Percentiles rank a stretch among this genome's conserved stretches.
phyloP scores from a whole-genome alignment of 768 basidiomycete species.

The Punctularia strigosozonata region DNA sequence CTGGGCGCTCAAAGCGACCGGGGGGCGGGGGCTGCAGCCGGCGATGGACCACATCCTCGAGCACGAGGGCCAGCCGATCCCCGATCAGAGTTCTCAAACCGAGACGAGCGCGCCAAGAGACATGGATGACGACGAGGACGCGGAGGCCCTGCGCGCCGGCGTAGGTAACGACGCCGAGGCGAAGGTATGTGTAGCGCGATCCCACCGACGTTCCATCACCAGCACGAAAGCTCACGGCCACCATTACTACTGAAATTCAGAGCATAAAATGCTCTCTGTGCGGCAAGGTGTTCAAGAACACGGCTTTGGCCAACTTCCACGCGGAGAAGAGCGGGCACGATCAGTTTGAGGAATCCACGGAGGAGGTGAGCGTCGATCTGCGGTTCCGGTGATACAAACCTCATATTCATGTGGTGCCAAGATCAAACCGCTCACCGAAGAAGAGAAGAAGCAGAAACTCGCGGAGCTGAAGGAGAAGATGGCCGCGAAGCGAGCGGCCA shows the following conservation, averaged over 20 bases:
- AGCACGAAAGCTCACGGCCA: not conserved
- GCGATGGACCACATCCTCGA: constrained; percentile 86
- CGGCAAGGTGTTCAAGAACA: constrained; percentile 77
- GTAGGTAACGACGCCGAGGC: constrained; percentile 26
- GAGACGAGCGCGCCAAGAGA: constrained; percentile 26
- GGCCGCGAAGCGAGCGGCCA: constrained; percentile 64
- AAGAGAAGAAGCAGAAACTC: constrained; percentile 78
- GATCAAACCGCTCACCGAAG: constrained; percentile 93
- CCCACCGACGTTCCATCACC: not conserved
- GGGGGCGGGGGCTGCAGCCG: constrained; percentile 74
- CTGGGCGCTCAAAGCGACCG: constrained; percentile 85
- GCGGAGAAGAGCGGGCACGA: constrained; percentile 94
- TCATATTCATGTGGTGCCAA: constrained; percentile 14
- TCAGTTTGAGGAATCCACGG: constrained; percentile 90
- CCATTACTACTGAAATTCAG: constrained; percentile 19
- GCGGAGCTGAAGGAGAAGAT: constrained; percentile 72
- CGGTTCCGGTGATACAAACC: too few species aligned
- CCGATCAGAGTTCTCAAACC: constrained; percentile 28
- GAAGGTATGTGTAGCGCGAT: constrained; percentile 32
- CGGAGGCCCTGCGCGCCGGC: constrained; percentile 40
- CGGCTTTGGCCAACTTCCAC: constrained; percentile 83
- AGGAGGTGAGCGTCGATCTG: constrained; percentile 49
- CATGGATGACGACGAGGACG: constrained; percentile 61
- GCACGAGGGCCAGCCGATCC: constrained; percentile 66
- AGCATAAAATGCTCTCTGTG: constrained; percentile 81